A percentile compares a stretch with the other conserved stretches of the same genome.
phyloP scores from a whole-genome alignment of 2,329 filamentous ascomycete genomes.

The Aspergillus sp. region DNA sequence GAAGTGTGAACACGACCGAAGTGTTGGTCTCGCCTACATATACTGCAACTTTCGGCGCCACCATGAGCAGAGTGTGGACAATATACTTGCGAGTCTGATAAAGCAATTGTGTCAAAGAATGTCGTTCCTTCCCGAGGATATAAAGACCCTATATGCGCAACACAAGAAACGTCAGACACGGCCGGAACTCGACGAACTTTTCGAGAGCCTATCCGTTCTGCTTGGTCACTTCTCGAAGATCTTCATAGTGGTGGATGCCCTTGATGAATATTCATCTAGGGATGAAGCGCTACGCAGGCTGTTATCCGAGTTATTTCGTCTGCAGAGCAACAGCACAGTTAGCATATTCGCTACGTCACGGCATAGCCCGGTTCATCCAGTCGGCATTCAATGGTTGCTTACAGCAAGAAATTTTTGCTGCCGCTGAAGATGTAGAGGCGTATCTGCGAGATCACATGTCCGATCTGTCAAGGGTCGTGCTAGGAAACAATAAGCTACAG shows the following conservation, averaged over 20 bases:
- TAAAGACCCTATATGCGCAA: constrained; percentile 33
- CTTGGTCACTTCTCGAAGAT: constrained; percentile 17
- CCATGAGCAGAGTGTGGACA: constrained; percentile 38
- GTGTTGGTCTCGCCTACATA: constrained; percentile 47
- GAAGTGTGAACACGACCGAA: background rate
- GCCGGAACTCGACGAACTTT: constrained; percentile 30
- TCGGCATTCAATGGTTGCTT: constrained; percentile 19
- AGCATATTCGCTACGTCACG: constrained; percentile 40
- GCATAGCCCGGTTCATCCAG: constrained; percentile 27
- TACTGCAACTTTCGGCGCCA: constrained; percentile 50
- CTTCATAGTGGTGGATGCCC: constrained; percentile 35
- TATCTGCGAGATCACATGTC: constrained; percentile 32
- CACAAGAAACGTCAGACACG: constrained; percentile 17
- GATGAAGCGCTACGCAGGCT: constrained; percentile 6
- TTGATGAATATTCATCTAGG: constrained; percentile 30
- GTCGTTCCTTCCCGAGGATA: constrained; percentile 23
- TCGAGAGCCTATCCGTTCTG: constrained; percentile 19
- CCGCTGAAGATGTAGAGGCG: constrained; percentile 32
- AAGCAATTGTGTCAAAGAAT: constrained; percentile 39
- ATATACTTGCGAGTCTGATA: constrained; percentile 39
- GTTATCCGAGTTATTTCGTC: constrained; percentile 23
- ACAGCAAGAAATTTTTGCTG: constrained; percentile 36
- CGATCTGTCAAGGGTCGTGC: constrained; percentile 20
- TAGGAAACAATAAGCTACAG: constrained; percentile 18
- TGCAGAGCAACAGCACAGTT: constrained; percentile 19